Evolutionary conservation across 2,329 filamentous ascomycete genomes (phyloP), one percentile per base, ranked within the genome.

Genomic region (Lachnellula arida): DNA sequence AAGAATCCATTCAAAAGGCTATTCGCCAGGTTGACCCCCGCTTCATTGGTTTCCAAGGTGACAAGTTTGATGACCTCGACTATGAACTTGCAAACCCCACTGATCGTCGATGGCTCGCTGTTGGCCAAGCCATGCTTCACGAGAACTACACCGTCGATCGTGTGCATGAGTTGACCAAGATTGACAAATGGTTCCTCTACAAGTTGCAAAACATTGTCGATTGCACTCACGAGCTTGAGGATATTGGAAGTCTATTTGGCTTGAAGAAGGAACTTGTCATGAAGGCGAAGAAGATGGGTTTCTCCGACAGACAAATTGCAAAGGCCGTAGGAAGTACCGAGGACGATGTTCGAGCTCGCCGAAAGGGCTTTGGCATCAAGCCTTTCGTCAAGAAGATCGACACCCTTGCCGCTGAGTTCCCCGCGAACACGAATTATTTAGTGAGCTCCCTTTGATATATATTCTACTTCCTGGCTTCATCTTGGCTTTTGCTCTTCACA

Each of bases 331-430:
- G 89, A 67, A 87, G 87, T 71, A 88, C 87, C 39, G 94, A 99
- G 75, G 88, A 96, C 65, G 85, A 94, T 68, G 92, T 97, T 56
- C 90, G 94, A 61, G 89, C 90, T 59, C 82, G 85, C 70, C 85
- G 94, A 71, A 86, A 89, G 77, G 82, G 85, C 72, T 94, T 97
- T 72, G 90, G 89, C 58, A 93, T 99, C 74, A 87, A 81, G 60
- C 94, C 94, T 6, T 99, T 90, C 82, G 94, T 99, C 56, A 99
- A 97, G 86, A 95, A 87, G 80, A 97, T 99, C 67, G 94, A 99
- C 70, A 99, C 94, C 19, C 81, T 99, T 58, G 94, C 94, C 65
- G 94, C 94, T 43, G 94, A 99, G 74, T 51, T 56, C 37, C 57
- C 57, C 5, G 54, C 49, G 3, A 14, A 53, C 15, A 60, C 52